These are phyloP conservation scores for Psilocybe cyanescens DNA, from an alignment of 768 basidiomycete genomes.

Conservation along the genomic window DNA sequence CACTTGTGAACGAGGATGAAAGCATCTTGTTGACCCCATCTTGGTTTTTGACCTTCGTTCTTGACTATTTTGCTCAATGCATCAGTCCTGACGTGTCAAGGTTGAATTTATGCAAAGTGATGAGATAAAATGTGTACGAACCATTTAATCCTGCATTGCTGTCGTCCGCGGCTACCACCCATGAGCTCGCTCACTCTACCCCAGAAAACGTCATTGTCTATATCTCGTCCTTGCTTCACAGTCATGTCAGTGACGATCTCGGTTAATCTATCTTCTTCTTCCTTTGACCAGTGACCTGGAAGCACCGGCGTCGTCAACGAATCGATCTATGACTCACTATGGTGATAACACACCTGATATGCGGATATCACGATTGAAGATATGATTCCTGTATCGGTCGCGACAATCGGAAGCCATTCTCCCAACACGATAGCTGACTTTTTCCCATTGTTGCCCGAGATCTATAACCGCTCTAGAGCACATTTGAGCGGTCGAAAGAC, in stretches of 20 bases:
- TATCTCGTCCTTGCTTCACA: slow-evolving; percentile 67
- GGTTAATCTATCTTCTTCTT: slow-evolving; percentile 77
- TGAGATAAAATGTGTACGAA: slow-evolving; percentile 27
- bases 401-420: slow-evolving; percentile 82
- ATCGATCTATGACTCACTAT: background rate
- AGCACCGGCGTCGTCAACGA: background rate
- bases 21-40: slow-evolving; percentile 79
- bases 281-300: slow-evolving; percentile 73
- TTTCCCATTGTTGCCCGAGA: slow-evolving; percentile 82
- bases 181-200: slow-evolving; percentile 74
- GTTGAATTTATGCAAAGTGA: background rate
- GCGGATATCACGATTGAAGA: slow-evolving; percentile 69
- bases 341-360: slow-evolving; percentile 46
- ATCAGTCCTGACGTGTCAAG: slow-evolving; percentile 61
- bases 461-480: slow-evolving; percentile 63
- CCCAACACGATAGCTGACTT: slow-evolving; percentile 69
- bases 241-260: slow-evolving; percentile 79
- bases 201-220: slow-evolving; percentile 87
- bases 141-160: slow-evolving; percentile 92
- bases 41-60: slow-evolving; percentile 67
- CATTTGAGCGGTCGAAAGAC: background rate
- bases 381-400: slow-evolving; percentile 85
- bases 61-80: slow-evolving; percentile 73
- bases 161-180: slow-evolving; percentile 75
- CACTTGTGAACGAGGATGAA: slow-evolving; percentile 85